Base-by-base conservation (phyloP, 2,329 filamentous ascomycete genomes). In the Fonsecaea monophora region DNA sequence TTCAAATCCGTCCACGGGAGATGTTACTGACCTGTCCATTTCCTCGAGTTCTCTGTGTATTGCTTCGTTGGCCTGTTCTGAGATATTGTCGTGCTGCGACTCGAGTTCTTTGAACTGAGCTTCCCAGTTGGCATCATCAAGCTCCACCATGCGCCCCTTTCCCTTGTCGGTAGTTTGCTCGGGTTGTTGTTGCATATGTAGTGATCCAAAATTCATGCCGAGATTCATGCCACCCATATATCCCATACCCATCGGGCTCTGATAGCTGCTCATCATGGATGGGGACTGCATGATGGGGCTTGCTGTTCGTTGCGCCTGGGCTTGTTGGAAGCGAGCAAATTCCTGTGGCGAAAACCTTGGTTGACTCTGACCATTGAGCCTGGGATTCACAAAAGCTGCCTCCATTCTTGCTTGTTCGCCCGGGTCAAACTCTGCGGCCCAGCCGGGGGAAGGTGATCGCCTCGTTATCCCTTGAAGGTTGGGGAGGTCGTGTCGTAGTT, bases 81-180 rank as follows among this genome's bases (percentile, higher is more conserved):
- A 87, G 65, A 86, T 78, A 62, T 82, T 82, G 73, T 84, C 82
- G 61, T 81, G 78, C 73, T 83, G 82, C 58, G 80, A 77, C 58
- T 84, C 82, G 45, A 80, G 80, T 79, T 95, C 88, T 65, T 92
- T 91, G 78, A 99, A 99, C 78, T 98, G 93, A 74, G 93, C 92
- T 80, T 98, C 94, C 95, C 95, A 98, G 76, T 96, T 90, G 75
- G 90, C 84, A 73, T 99, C 94, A 77, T 97, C 92, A 30, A 98
- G 86, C 81, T 98, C 95, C 12, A 98, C 90, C 81, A 98, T 87
- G 40, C 86, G 82, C 5, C 82, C 87, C 79, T 96, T 96, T 45
- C 91, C 94, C 78, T 98, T 98, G 78, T 93, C 79, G 53, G 82
- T 80, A 65, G 79, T 75, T 40, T 78, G 79, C 50, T 78, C 76